These are phyloP conservation scores for Pythium rhizo-oryzae DNA, from an alignment of 352 stramenopile genomes.

Conservation along the genomic window DNA sequence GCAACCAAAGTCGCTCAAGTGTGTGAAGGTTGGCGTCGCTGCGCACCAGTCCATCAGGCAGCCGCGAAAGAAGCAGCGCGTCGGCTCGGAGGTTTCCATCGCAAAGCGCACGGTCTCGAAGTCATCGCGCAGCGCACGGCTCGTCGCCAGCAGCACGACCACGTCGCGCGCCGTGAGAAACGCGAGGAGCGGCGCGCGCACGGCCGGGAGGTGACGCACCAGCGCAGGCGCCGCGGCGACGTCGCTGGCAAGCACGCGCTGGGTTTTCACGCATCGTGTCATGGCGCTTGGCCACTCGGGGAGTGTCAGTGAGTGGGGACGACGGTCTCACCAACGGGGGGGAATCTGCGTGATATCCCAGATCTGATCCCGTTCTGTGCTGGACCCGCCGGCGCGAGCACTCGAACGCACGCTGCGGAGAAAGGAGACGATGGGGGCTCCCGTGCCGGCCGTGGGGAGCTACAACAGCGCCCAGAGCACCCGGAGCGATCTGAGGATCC, in stretches of 20 bases:
- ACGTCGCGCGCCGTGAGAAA: not conserved
- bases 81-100: not conserved
- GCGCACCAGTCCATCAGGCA: conserved; percentile 3
- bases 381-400: too few species aligned
- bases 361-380: too few species aligned
- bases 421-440: too few species aligned
- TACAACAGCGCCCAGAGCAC: too few species aligned
- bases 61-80: not conserved
- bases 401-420: too few species aligned
- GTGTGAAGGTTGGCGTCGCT: not conserved
- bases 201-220: not conserved
- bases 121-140: not conserved
- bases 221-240: not conserved
- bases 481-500: too few species aligned
- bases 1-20: not conserved
- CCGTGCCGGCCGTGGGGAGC: too few species aligned
- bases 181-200: not conserved
- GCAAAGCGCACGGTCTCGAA: not conserved
- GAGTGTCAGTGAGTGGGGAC: too few species aligned
- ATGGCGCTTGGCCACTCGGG: too few species aligned
- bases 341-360: too few species aligned
- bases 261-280: not conserved
- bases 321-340: too few species aligned
- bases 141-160: not conserved
- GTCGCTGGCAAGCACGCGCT: not conserved